A percentile compares a stretch with the other conserved stretches of the same genome.
Evolutionary conservation across 805 yeast species (phyloP).

Genomic region (Danielia reshetovae): DNA sequence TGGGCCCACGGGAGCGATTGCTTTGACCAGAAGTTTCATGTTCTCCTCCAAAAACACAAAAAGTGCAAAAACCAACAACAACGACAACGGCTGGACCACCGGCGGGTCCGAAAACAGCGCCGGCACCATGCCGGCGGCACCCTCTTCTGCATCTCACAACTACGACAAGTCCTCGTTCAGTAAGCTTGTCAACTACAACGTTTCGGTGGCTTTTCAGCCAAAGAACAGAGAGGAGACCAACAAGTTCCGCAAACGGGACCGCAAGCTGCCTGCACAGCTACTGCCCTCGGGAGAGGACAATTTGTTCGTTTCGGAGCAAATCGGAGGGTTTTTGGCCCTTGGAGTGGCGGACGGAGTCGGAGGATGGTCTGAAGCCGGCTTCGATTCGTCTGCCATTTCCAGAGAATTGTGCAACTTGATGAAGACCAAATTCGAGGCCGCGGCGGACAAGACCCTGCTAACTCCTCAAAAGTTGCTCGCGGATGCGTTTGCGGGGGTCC

Average conservation of each 20-base stretch:
- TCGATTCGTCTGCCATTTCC: conserved; percentile 83
- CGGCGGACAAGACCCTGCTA: conserved; percentile 10
- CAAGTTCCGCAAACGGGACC: conserved; percentile 31
- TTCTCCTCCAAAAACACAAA: conserved; percentile 6
- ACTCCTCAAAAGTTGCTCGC: conserved; percentile 49
- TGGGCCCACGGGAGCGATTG: neutral
- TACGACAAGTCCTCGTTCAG: conserved; percentile 18
- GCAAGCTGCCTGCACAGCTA: conserved; percentile 37
- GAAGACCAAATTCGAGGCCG: conserved; percentile 32
- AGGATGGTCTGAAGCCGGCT: conserved; percentile 93
- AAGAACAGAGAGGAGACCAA: conserved; percentile 59
- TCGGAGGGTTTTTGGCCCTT: conserved; percentile 45
- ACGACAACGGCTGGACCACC: conserved; percentile 14
- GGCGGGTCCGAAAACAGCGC: conserved; percentile 16
- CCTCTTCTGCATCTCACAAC: conserved; percentile 16
- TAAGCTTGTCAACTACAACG: conserved; percentile 39
- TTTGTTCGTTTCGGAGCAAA: conserved; percentile 47
- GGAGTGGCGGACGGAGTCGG: conserved; percentile 98
- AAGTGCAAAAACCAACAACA: conserved; percentile 10
- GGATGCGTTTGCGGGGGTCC: conserved; percentile 53
- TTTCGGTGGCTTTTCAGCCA: conserved; percentile 71
- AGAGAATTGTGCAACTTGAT: conserved; percentile 68
- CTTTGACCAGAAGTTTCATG: conserved; percentile 6
- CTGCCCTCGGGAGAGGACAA: conserved; percentile 77
- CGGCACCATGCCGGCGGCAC: conserved; percentile 6